Evolutionary conservation across 305 asterid species (phyloP), one percentile per base, ranked within the genome.

Genomic region (Salvia sclarea): DNA sequence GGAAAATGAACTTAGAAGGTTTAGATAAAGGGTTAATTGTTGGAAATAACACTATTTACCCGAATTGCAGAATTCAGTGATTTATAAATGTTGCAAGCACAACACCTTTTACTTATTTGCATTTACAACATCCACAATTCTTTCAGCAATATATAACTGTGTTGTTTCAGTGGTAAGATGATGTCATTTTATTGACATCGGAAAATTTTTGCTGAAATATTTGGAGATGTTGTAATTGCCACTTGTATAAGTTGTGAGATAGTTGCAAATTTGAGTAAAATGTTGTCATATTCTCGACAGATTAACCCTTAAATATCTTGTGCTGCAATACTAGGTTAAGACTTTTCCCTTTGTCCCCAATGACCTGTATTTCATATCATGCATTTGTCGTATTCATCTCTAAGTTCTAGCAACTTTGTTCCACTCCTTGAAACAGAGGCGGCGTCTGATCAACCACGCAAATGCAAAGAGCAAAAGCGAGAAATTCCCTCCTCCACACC

Each of bases 391-490:
- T 17, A 11, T 31, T 28, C 21, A 10, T 38, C 33, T 18, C 40
- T 56, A 3, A 64, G 7, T 40, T 45, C 0, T 20, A n/a, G 12
- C 12, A 48, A 43, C 52, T 48, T 57, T 16, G 12, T 74, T 52
- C 38, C 18, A 25, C 54, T 47, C 41, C 18, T 35, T 64, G 76
- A 67, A 65, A 71, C 92, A 89, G 96, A 77, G 92, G 69, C 86
- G 88, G 53, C 87, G 97, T 4, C 70, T 86, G 35, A 80, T 90
- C 37, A 79, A 90, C 45, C 90, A 88, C 25, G 92, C 96, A 13
- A 90, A 86, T 64, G 96, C 96, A 35, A 90, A 88, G 88, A 90
- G 96, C 90, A 88, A 86, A 76, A 90, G 96, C 12, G 96, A 88
- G 61, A 88, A 90, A 66, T 90, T 90, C 45, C 97, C 97, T 17